Evolutionary conservation across 2,329 filamentous ascomycete genomes (phyloP), one percentile per base, ranked within the genome.

Genomic region (Fusarium algeriense): DNA sequence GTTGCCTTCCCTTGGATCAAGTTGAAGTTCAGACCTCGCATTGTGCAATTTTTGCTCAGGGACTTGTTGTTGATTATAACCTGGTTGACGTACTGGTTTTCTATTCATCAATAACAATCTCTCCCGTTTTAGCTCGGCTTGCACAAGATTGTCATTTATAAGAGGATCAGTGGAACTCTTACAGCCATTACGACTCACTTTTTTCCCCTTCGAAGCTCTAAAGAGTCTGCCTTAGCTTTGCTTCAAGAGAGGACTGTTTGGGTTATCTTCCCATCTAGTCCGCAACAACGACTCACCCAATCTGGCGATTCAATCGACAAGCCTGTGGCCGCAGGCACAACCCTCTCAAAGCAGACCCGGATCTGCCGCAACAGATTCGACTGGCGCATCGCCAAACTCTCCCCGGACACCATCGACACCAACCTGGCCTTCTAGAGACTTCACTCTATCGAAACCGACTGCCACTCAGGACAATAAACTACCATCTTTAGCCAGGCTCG

Each of bases 321-420:
- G 76, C 76, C 76, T 78, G 80, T 80, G 77, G 78, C 76, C 75
- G 64, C 80, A 80, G 81, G 77, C 79, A 67, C 73, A 75, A 60
- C 60, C 71, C 64, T 62, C 67, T 40, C 75, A 77, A 56, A 76
- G 78, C 67, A 82, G 79, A 57, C 77, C 78, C 45, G 74, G 69
- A 52, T 78, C 78, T 71, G 73, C 74, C 26, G 65, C 75, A 49
- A 77, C 77, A 64, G 80, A 81, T 46, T 80, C 77, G 30, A 81
- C 78, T 26, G 69, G 76, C 52, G 73, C 75, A 58, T 78, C 79
- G 35, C 78, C 80, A 6, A 79, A 76, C 64, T 82, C 81, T 20
- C 80, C 81, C 28, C 75, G 70, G 60, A 81, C 80, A 20, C 80
- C 80, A 44, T 70, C 76, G 26, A 81, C 80, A 38, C 80, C 80